Percentiles rank a stretch among this genome's conserved stretches.
phyloP scores from a whole-genome alignment of 306 rosid genomes.

The Quercus berberidifolia region DNA sequence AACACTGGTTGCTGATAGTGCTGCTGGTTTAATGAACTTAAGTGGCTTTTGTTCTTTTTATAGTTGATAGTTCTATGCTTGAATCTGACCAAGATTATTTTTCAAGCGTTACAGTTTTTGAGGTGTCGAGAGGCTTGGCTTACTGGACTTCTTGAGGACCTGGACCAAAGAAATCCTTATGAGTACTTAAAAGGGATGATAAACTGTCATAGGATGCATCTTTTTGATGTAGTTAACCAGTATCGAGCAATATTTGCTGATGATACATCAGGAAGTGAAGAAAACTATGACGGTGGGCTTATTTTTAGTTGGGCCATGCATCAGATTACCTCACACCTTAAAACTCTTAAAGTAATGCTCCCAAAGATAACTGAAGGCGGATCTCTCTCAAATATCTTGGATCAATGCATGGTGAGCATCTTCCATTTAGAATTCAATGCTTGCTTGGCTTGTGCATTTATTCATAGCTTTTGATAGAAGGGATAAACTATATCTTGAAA shows the following conservation, averaged over 20 bases:
- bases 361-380: constrained; percentile 96
- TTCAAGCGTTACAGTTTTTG: constrained; percentile 60
- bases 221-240: constrained; percentile 96
- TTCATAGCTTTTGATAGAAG: background rate
- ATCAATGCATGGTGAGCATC: constrained; percentile 91
- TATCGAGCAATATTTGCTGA: constrained; percentile 98
- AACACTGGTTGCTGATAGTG: background rate
- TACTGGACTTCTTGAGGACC: constrained; percentile 90
- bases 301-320: constrained; percentile 99
- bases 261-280: constrained; percentile 96
- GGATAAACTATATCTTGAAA: background rate
- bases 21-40: background rate
- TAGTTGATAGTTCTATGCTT: constrained; percentile 3
- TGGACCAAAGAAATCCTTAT: constrained; percentile 81
- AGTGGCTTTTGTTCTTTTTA: constrained; percentile 14
- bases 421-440: background rate
- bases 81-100: constrained; percentile 18
- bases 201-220: constrained; percentile 94
- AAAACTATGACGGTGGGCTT: constrained; percentile 95
- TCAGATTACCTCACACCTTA: constrained; percentile 80
- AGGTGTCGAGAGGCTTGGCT: constrained; percentile 99
- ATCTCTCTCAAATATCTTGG: constrained; percentile 89
- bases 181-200: constrained; percentile 91
- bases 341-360: constrained; percentile 80
- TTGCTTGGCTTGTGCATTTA: background rate